Conservation (phyloP, 306 rosid genomes). For the Hippophae tibetana region DNA sequence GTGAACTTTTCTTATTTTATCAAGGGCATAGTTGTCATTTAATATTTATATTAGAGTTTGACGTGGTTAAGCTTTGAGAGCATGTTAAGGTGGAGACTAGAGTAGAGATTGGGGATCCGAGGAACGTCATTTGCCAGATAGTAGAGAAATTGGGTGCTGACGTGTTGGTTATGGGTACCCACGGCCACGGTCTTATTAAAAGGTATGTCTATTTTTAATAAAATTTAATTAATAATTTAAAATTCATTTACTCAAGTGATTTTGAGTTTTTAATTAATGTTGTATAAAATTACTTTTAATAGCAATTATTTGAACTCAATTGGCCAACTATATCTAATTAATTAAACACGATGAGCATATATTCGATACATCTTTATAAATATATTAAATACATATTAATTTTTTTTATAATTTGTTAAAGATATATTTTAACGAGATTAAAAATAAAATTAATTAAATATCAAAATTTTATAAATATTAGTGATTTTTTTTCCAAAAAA, state of each 20-base stretch:
- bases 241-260: too few species aligned
- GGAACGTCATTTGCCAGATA: constrained; percentile 72
- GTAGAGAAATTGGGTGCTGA: constrained; percentile 49
- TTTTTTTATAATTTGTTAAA: too few species aligned
- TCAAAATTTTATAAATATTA: too few species aligned
- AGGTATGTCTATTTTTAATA: constrained; percentile 25
- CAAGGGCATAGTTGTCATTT: background rate
- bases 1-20: background rate
- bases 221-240: background rate
- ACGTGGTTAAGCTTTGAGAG: background rate
- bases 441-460: too few species aligned
- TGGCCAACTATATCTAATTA: background rate
- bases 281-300: background rate
- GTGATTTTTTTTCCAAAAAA: too few species aligned
- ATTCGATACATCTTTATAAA: too few species aligned
- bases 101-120: constrained; percentile 63
- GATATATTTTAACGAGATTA: too few species aligned
- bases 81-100: constrained; percentile 51
- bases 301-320: too few species aligned
- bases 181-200: constrained; percentile 68
- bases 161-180: constrained; percentile 76
- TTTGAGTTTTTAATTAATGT: too few species aligned
- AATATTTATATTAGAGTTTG: background rate
- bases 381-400: too few species aligned
- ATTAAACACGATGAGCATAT: too few species aligned